Evolutionary conservation across 2,329 filamentous ascomycete species (phyloP), one percentile per base, ranked within the genome.

Genomic region (Tympanopsis confertula): DNA sequence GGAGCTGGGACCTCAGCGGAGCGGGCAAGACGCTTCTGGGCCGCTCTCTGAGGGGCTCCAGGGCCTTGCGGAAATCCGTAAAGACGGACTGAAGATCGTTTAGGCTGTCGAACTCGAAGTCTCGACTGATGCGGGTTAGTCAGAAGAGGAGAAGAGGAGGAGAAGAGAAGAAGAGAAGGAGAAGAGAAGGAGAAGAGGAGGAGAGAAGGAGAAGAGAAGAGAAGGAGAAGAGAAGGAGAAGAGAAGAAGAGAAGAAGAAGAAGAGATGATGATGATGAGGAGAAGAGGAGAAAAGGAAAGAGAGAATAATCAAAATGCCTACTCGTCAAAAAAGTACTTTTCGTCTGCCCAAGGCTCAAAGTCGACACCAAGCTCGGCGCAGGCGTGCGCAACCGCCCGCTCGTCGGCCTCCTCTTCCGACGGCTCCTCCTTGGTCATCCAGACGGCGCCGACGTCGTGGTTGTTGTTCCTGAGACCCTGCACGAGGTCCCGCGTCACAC

Each of bases 281-380:
- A 45, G 5, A 43, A 38, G 12, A 20, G 3, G 22, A 5, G 18
- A 36, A 7, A 2, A 4, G 2, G 35, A 13, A 5, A 35, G 15
- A 13, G 3, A 5, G 13, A 18, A 71, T n/a, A n/a, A n/a, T n/a
- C n/a, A n/a, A n/a, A n/a, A n/a, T n/a, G n/a, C 81, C 58, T 62
- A 88, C 84, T 88, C 82, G 48, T 88, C 79, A 37, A 88, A 66
- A 42, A 78, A 78, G 47, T 84, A 88, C 52, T 88, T 89, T 55
- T 87, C 83, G 47, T 89, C 83, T 1, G 58, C 55, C 74, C 78
- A 87, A 1, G 77, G 41, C 51, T 72, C 71, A 52, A 86, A 84
- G 2, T 74, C 65, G 3, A 77, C 62, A 1, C 62, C 65, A 3
- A 66, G 57, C 12, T 66, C 53, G 17, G 68, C 56, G 39, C 81